Base-by-base conservation (phyloP, 108 stramenopile genomes). In the Stephanodiscus minutulus region DNA sequence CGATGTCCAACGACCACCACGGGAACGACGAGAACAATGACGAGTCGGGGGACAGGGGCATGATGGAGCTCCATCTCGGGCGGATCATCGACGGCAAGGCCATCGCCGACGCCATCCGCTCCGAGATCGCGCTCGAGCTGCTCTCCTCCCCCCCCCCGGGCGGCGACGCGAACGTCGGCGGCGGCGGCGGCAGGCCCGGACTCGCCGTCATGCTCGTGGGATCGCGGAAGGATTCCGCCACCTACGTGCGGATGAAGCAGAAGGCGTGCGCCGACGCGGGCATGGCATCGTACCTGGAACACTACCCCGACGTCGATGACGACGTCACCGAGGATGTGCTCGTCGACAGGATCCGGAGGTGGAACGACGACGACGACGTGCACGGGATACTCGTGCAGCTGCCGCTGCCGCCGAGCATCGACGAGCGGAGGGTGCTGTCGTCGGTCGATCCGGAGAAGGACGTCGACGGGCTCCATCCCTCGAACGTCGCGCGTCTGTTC, bases 361-460 rank as follows among this genome's bases (percentile, higher is more conserved):
- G 96, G 57, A 98, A 98, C 61, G 86, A 70, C 5, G 86, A 96
- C 64, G 36, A 64, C 12, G 69, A 76, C 18, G 92, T 99, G 22
- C 96, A 99, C 74, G 97, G 97, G 3, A 99, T 99, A 64, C 83
- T 99, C 47, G 95, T 99, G 7, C 98, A 99, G 83, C 84, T 99
- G 33, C 98, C 98, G 1, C 70, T 99, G 12, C 98, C 98, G 3
- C 55, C 61, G 10, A 94, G 97, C 60, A 85, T 98, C 37, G 75
- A 96, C 72, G 96, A 98, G 70, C 66, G 77, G 18, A 72, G 50
- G 29, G 93, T 98, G 28, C 84, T 97, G 58, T 55, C 83, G 28
- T 80, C 86, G 2, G 87, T 89, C 3, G 29, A 70, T 53, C 94
- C 90, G 0, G 75, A 81, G 39, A 98, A 99, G 80, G 98, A 99